These are phyloP conservation scores for Auricularia sp. DNA, from an alignment of 768 basidiomycete genomes.

Conservation along the genomic window DNA sequence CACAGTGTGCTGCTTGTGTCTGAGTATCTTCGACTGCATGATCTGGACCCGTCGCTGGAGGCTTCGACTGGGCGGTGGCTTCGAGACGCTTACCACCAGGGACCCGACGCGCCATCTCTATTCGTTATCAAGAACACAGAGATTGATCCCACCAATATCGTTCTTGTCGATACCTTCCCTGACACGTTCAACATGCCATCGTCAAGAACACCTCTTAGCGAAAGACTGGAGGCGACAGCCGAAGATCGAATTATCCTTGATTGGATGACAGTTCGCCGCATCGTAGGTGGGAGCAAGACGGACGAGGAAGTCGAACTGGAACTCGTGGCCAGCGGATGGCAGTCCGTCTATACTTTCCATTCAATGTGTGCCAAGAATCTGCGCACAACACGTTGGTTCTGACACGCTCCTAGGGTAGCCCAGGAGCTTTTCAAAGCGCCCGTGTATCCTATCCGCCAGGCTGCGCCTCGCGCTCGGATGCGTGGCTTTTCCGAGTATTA, in stretches of 20 bases:
- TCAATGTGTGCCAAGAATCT: neutral
- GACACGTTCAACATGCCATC: neutral
- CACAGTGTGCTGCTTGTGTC: constrained; percentile 5
- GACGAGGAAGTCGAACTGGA: neutral
- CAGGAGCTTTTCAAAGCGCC: constrained; percentile 5
- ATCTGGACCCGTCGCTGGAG: constrained; percentile 5
- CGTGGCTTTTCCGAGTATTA: neutral
- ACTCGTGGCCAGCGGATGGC: constrained; percentile 3
- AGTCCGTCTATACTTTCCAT: constrained; percentile 4
- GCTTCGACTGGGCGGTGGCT: constrained; percentile 5
- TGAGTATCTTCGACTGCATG: constrained; percentile 10
- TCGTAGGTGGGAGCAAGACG: neutral
- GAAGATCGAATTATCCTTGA: neutral
- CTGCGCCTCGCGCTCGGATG: neutral
- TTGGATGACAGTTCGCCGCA: neutral
- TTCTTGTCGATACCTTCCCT: constrained; percentile 1
- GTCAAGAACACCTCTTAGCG: neutral
- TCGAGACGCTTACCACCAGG: neutral
- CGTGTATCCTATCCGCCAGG: constrained; percentile 2
- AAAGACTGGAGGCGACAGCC: neutral
- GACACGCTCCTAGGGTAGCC: neutral
- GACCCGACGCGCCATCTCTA: neutral
- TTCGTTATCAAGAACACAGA: neutral
- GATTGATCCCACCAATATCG: neutral
- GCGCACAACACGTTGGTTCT: neutral